These are phyloP conservation scores for Lanmaoa pseudosensibilis DNA, from an alignment of 768 basidiomycete genomes.

Conservation along the genomic window DNA sequence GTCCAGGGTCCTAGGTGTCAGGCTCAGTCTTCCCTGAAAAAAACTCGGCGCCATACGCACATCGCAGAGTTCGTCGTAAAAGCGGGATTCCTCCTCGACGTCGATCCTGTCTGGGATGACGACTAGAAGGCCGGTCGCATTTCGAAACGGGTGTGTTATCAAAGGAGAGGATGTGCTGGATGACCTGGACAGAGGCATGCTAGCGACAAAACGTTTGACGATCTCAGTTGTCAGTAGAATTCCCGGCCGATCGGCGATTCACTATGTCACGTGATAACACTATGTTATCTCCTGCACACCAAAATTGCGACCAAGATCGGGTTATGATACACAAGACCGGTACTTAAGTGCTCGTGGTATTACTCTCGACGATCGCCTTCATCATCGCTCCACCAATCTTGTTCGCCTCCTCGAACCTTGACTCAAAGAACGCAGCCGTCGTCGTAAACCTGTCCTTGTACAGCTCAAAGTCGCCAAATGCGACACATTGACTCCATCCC, in stretches of 20 bases:
- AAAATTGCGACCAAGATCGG: background rate
- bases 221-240: background rate
- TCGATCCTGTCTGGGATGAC: slow-evolving; percentile 59
- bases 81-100: slow-evolving; percentile 62
- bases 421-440: slow-evolving; percentile 81
- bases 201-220: background rate
- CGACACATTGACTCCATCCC: slow-evolving; percentile 95
- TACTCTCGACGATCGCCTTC: slow-evolving; percentile 73
- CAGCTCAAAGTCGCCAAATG: slow-evolving; percentile 87
- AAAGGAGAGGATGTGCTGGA: slow-evolving; percentile 12
- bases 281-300: too few species aligned
- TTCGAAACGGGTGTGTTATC: slow-evolving; percentile 44
- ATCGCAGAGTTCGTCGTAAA: slow-evolving; percentile 65
- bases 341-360: background rate
- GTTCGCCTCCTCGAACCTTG: slow-evolving; percentile 83
- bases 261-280: background rate
- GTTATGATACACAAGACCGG: background rate
- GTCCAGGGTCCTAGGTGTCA: background rate
- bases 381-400: slow-evolving; percentile 87
- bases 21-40: too few species aligned
- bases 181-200: slow-evolving; percentile 12
- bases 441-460: slow-evolving; percentile 79
- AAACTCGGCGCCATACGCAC: slow-evolving; percentile 28
- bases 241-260: background rate
- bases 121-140: slow-evolving; percentile 49